phyloP scores from a whole-genome alignment of 257 asterid genomes.

The Capsicum pubescens region DNA sequence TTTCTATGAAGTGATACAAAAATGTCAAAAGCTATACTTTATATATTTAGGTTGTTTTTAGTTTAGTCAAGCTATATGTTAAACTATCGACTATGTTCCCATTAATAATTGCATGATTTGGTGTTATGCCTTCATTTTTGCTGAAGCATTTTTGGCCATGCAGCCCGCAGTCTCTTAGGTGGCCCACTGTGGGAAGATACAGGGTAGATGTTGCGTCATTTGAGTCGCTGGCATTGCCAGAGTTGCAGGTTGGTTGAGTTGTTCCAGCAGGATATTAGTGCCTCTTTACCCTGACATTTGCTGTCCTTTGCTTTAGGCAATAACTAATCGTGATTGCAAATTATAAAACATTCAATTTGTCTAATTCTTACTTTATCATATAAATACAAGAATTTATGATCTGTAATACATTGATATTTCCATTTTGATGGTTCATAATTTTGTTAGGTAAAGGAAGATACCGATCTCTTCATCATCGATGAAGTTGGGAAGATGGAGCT shows the following conservation, averaged over 20 bases:
- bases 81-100: background rate
- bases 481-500: conserved; percentile 97
- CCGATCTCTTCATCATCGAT: conserved; percentile 78
- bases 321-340: background rate
- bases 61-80: background rate
- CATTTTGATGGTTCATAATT: conserved; percentile 20
- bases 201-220: conserved; percentile 84
- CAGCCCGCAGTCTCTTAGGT: conserved; percentile 72
- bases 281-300: background rate
- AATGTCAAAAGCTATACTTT: background rate
- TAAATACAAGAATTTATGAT: background rate
- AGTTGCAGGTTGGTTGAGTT: conserved; percentile 68
- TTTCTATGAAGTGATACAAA: background rate
- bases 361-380: background rate
- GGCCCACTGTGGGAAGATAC: conserved; percentile 92
- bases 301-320: background rate
- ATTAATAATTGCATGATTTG: background rate
- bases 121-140: conserved; percentile 27
- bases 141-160: conserved; percentile 36
- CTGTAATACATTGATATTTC: background rate
- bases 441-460: conserved; percentile 75
- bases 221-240: conserved; percentile 84
- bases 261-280: background rate
- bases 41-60: background rate
- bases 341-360: background rate